Evolutionary conservation across 352 stramenopile species (phyloP).

Genomic region (Pythium dissimile): DNA sequence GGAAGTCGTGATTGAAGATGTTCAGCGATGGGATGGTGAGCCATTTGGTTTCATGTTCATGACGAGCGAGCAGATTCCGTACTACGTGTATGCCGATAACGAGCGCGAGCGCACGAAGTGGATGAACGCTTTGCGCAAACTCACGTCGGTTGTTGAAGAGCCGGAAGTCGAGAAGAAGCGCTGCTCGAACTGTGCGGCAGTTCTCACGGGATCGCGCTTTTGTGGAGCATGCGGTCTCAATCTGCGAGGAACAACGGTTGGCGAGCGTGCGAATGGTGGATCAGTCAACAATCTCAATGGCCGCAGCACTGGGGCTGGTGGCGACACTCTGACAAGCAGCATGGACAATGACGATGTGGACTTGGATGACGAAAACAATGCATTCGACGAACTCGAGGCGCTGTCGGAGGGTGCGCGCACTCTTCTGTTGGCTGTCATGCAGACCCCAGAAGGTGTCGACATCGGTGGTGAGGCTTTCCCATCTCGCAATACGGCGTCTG

Average conservation of each 20-base stretch:
- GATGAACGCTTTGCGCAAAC: constrained; percentile 83
- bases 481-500: constrained; percentile 25
- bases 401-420: constrained; percentile 83
- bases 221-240: constrained; percentile 88
- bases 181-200: constrained; percentile 77
- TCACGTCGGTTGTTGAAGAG: constrained; percentile 67
- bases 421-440: constrained; percentile 83
- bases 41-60: constrained; percentile 90
- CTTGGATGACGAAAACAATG: constrained; percentile 76
- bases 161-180: constrained; percentile 78
- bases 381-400: constrained; percentile 84
- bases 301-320: constrained; percentile 6
- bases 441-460: constrained; percentile 80
- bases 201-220: constrained; percentile 85
- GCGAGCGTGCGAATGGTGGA: constrained; percentile 38
- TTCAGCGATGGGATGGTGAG: constrained; percentile 83
- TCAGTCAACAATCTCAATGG: constrained; percentile 6
- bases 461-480: constrained; percentile 66
- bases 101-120: constrained; percentile 85
- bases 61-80: constrained; percentile 85
- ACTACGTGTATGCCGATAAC: constrained; percentile 89
- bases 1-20: constrained; percentile 81
- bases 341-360: constrained; percentile 48
- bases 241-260: constrained; percentile 66
- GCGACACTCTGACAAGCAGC: constrained; percentile 27